A percentile compares a stretch with the other conserved stretches of the same genome.
Evolutionary conservation across 2,329 filamentous ascomycete species (phyloP).

Genomic region (Sphaerulina vaccinii): DNA sequence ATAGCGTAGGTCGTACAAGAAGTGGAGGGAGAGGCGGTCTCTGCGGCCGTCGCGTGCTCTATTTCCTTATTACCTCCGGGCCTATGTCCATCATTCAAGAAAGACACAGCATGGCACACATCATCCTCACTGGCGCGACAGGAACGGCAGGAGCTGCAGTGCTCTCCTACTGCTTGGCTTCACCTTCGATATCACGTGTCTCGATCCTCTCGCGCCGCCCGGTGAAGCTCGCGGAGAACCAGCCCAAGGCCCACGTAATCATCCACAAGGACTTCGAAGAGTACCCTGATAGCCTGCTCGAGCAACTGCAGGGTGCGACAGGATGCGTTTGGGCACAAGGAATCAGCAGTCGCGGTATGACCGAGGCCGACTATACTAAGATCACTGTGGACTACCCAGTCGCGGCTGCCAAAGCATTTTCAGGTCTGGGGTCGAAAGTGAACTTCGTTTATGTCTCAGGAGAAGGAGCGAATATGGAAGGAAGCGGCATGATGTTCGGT

Average conservation of each 20-base stretch:
- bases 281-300: slow-evolving; percentile 59
- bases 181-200: too few species aligned
- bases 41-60: too few species aligned
- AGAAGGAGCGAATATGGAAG: slow-evolving; percentile 56
- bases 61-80: too few species aligned
- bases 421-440: slow-evolving; percentile 56
- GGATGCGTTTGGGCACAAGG: slow-evolving; percentile 75
- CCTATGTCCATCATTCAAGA: too few species aligned
- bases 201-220: slow-evolving; percentile 67
- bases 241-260: slow-evolving; percentile 64
- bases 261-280: slow-evolving; percentile 64
- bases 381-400: slow-evolving; percentile 69
- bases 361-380: slow-evolving; percentile 52
- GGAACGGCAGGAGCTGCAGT: too few species aligned
- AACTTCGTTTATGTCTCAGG: slow-evolving; percentile 72
- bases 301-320: slow-evolving; percentile 61
- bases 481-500: slow-evolving; percentile 58
- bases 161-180: background rate
- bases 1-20: too few species aligned
- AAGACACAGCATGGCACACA: too few species aligned
- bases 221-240: slow-evolving; percentile 60
- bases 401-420: slow-evolving; percentile 62
- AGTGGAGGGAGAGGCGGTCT: too few species aligned
- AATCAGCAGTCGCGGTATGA: slow-evolving; percentile 44
- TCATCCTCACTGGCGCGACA: background rate